phyloP scores from a whole-genome alignment of 2,329 filamentous ascomycete genomes.

The Rachicladosporium sp. region DNA sequence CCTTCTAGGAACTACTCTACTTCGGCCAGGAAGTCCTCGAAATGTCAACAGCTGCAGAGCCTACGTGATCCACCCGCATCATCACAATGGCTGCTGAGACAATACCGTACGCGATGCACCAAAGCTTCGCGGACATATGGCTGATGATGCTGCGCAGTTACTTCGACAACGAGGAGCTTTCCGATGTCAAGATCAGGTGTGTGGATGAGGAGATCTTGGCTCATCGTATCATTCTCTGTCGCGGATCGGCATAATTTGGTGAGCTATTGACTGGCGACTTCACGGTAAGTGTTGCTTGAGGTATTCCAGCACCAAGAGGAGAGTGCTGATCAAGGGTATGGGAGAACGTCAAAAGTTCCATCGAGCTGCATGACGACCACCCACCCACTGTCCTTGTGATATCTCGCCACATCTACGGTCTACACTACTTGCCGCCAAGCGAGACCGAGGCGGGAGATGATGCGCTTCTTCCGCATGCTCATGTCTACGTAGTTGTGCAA shows the following conservation, averaged over 20 bases:
- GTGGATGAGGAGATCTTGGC: background rate
- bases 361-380: background rate
- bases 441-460: background rate
- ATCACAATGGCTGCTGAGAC: too few relatives aligned
- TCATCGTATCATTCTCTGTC: background rate
- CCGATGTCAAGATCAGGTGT: background rate
- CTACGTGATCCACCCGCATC: too few relatives aligned
- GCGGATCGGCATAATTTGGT: background rate
- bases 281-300: background rate
- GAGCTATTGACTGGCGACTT: background rate
- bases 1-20: too few relatives aligned
- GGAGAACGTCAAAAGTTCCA: background rate
- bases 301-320: too few relatives aligned
- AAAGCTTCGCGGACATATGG: too few relatives aligned
- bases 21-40: too few relatives aligned
- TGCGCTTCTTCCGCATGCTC: background rate
- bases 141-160: background rate
- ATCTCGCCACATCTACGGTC: background rate
- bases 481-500: slow-evolving; percentile 1
- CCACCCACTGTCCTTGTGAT: background rate
- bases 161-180: background rate
- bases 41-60: too few relatives aligned
- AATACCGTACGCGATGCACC: too few relatives aligned
- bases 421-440: background rate
- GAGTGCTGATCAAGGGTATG: too few relatives aligned